Percentiles rank a stretch among this genome's conserved stretches.
These are phyloP conservation scores for Aquanectria penicillioides DNA, from an alignment of 2,329 filamentous ascomycete species.

Conservation along the genomic window DNA sequence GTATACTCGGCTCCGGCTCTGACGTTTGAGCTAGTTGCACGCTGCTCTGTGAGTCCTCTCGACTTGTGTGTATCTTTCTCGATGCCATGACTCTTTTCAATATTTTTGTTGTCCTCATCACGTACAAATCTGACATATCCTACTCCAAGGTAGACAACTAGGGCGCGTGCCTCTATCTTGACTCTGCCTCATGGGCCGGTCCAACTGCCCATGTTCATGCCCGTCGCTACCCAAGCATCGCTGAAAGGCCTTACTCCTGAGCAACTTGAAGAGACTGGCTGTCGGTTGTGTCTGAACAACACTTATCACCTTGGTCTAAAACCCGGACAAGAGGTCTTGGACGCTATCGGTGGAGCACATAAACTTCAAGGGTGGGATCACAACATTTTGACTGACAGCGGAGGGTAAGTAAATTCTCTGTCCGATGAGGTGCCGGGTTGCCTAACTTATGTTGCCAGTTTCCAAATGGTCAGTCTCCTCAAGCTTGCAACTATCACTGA, in stretches of 20 bases:
- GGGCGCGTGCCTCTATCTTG: constrained; percentile 88
- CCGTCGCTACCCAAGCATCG: constrained; percentile 95
- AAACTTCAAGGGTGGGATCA: constrained; percentile 94
- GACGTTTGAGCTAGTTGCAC: constrained; percentile 80
- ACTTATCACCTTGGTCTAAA: constrained; percentile 97
- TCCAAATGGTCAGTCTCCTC: constrained; percentile 98
- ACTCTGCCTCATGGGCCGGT: constrained; percentile 92
- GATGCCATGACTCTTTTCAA: too few relatives aligned
- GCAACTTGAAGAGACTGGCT: constrained; percentile 89
- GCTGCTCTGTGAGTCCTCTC: constrained; percentile 76
- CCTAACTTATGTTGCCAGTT: constrained; percentile 64
- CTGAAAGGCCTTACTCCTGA: constrained; percentile 94
- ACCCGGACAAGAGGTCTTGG: constrained; percentile 89
- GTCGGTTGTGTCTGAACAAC: constrained; percentile 94
- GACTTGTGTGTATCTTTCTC: too few relatives aligned
- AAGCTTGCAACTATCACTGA: constrained; percentile 95
- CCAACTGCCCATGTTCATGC: constrained; percentile 95
- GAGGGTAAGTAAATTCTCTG: constrained; percentile 62
- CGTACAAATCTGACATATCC: constrained; percentile 28
- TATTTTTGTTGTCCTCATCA: constrained; percentile 18
- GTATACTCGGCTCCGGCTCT: constrained; percentile 72
- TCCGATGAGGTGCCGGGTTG: neutral
- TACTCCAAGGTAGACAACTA: constrained; percentile 75
- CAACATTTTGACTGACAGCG: constrained; percentile 89
- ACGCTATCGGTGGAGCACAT: constrained; percentile 90